A percentile compares a stretch with the other conserved stretches of the same genome.
These are phyloP conservation scores for Pythium scleroteichum DNA, from an alignment of 352 stramenopile genomes.

Conservation along the genomic window DNA sequence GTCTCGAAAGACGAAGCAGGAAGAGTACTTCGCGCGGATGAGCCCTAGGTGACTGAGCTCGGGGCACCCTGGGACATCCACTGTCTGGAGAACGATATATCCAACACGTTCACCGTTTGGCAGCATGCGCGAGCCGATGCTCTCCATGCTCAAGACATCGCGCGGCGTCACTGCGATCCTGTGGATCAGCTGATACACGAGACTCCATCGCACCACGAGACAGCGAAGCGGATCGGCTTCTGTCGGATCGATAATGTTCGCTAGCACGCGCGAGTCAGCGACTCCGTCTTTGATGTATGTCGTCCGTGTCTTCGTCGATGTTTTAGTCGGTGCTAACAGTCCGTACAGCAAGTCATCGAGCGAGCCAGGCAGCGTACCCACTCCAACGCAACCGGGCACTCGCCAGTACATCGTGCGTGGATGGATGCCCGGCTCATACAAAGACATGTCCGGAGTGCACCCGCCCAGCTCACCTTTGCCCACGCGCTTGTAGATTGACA, in stretches of 20 bases:
- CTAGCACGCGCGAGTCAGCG: constrained; percentile 9
- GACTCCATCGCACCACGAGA: constrained; percentile 13
- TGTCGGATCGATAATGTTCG: constrained; percentile 1
- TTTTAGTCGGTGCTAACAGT: constrained; percentile 4
- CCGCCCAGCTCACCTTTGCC: constrained; percentile 13
- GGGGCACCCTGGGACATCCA: constrained; percentile 14
- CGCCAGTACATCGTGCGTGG: constrained; percentile 35
- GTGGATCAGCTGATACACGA: constrained; percentile 19
- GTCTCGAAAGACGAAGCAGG: constrained; percentile 47
- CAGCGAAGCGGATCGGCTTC: constrained; percentile 6
- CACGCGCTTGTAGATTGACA: constrained; percentile 25
- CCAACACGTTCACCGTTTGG: constrained; percentile 9
- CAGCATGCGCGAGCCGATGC: constrained; percentile 5
- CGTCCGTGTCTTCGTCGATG: constrained; percentile 7
- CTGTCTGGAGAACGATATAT: constrained; percentile 11
- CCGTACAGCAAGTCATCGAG: constrained; percentile 22
- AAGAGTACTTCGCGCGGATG: constrained; percentile 49
- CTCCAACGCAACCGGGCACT: constrained; percentile 13
- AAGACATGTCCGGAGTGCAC: constrained; percentile 17
- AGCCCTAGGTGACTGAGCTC: constrained; percentile 23
- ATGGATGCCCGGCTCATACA: constrained; percentile 22
- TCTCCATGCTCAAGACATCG: constrained; percentile 14
- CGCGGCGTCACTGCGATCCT: constrained; percentile 2
- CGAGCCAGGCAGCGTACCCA: constrained; percentile 5
- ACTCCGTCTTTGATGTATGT: constrained; percentile 19